Evolutionary conservation across 2,329 filamentous ascomycete species (phyloP), one percentile per base, ranked within the genome.

Genomic region (Dryadomyces quercivorus): DNA sequence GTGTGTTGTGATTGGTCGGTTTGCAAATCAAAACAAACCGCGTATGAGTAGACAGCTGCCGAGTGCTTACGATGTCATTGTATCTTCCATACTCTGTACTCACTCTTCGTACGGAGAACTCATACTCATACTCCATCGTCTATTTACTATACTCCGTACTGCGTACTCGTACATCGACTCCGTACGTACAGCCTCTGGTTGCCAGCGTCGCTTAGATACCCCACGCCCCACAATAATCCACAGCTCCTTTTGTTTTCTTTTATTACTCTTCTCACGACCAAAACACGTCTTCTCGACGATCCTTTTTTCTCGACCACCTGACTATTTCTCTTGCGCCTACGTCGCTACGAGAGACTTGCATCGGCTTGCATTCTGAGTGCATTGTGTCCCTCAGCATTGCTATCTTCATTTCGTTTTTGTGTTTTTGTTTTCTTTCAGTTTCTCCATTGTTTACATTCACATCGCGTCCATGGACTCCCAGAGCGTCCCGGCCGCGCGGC

Each of bases 1-100:
- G n/a, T 31, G 26, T 5, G 31, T 20, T 42, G 44, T 43, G 13
- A 53, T 53, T 53, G 51, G 51, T 18, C 21, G 8, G 10, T 20
- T 16, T n/a, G 22, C 36, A 42, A 53, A 53, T 42, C 45, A 53
- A 52, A 51, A 51, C 49, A 51, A 20, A 51, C 38, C 12, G 3
- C 12, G n/a, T n/a, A n/a, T n/a, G n/a, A n/a, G n/a, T n/a, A n/a
- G n/a, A n/a, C n/a, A n/a, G n/a, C n/a, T n/a, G n/a, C n/a, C n/a
- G n/a, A n/a, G n/a, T n/a, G n/a, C n/a, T n/a, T n/a, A n/a, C n/a
- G n/a, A n/a, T n/a, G n/a, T n/a, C n/a, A n/a, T n/a, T n/a, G n/a
- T n/a, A n/a, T n/a, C n/a, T n/a, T n/a, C n/a, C n/a, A n/a, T n/a
- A n/a, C n/a, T n/a, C n/a, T n/a, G n/a, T n/a, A n/a, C n/a, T n/a